Base-by-base conservation (phyloP, 805 yeast species). In the Candida loeiensis region DNA sequence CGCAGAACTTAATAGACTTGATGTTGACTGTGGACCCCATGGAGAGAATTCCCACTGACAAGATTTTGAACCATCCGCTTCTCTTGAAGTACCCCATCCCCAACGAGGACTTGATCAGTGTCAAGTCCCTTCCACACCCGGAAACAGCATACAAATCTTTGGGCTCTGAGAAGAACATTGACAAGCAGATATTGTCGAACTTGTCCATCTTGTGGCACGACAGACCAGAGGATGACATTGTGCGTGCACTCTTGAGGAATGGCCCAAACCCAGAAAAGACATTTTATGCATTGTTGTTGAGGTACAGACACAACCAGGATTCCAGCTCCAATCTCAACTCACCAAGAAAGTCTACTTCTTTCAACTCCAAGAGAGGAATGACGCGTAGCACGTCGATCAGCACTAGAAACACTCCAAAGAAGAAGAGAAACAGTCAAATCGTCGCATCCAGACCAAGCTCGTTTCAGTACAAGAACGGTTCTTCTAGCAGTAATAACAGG, bases 1-100 rank as follows among this genome's bases (percentile, higher is more conserved):
- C 93, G 2, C 74, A 74, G 50, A 81, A 82, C 54, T 70, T 85
- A 41, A 76, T 85, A 31, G 62, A 75, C 45, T 71, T 68, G 48
- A 83, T 85, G 81, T 63, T 85, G 29, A 74, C 79, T 21, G 81
- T 82, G 14, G 76, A 85, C 51, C 95, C 96, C 4, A 69, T 64
- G 20, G 72, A 76, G 48, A 75, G 97, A 64, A 75, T 87, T 25
- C 69, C 78, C 34, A 86, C 93, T 4, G 75, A 74, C 17, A 74
- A 76, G 36, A 82, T 89, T 16, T 64, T 85, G 34, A 53, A 60
- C 28, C 87, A 82, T 59, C 77, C 79, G 8, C 67, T 82, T 41
- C 55, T 79, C 39, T 49, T 45, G 35, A 77, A 76, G 55, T 76
- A 77, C 49, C 79, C 79, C 5, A 66, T 67, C 39, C 65, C 70